phyloP scores from a whole-genome alignment of 148 eudicot genomes.

The Pharnaceum exiguum region DNA sequence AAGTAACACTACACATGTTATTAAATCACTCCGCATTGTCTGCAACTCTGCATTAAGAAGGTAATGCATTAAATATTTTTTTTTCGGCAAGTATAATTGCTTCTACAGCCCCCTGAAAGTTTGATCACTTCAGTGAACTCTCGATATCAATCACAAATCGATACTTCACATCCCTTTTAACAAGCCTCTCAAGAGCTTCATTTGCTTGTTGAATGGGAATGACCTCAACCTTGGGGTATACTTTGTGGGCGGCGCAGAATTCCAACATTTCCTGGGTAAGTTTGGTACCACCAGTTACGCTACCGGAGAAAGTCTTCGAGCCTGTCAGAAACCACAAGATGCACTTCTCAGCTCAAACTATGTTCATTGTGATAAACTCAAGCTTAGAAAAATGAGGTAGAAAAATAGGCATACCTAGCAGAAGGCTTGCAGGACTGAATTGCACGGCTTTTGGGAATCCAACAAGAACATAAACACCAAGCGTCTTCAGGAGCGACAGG shows the following conservation, averaged over 20 bases:
- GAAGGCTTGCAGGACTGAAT: constrained; percentile 50
- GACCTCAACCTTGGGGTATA: constrained; percentile 62
- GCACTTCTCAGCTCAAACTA: neutral
- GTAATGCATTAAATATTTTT: too few relatives aligned
- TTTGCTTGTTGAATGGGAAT: constrained; percentile 65
- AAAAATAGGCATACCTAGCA: constrained; percentile 32
- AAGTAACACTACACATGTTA: too few relatives aligned
- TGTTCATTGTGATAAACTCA: too few relatives aligned
- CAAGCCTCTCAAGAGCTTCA: constrained; percentile 65
- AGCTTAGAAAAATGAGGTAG: neutral
- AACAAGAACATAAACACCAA: constrained; percentile 54
- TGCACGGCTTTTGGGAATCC: constrained; percentile 71
- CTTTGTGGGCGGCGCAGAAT: constrained; percentile 52
- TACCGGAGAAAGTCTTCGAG: constrained; percentile 58
- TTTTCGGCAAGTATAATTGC: too few relatives aligned
- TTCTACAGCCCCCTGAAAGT: too few relatives aligned
- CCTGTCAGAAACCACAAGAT: constrained; percentile 26
- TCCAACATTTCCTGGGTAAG: constrained; percentile 72
- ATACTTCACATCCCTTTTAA: constrained; percentile 67
- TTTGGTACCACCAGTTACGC: constrained; percentile 67
- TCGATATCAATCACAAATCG: constrained; percentile 86
- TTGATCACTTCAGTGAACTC: constrained; percentile 56
- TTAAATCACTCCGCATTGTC: too few relatives aligned
- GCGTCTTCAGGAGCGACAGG: constrained; percentile 53
- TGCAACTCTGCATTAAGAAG: too few relatives aligned